phyloP scores from a whole-genome alignment of 2,329 filamentous ascomycete species.

The Coniochaeta sp. region DNA sequence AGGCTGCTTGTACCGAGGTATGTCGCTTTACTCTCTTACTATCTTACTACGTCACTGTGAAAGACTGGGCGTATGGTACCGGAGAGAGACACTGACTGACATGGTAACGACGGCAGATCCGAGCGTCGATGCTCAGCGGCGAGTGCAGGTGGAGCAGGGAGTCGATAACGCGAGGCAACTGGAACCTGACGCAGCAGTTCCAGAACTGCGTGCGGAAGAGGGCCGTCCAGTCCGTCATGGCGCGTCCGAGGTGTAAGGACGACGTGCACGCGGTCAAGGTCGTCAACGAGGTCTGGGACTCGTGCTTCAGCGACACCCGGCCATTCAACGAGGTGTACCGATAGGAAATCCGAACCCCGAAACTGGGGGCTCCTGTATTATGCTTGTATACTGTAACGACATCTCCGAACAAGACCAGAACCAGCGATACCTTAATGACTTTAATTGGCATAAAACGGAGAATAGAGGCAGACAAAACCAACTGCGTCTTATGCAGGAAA shows the following conservation, averaged over 20 bases:
- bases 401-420: background rate
- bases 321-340: conserved; percentile 97
- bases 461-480: conserved; percentile 1
- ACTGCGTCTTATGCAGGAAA: background rate
- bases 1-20: conserved; percentile 92
- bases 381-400: conserved; percentile 2
- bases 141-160: conserved; percentile 90
- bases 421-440: background rate
- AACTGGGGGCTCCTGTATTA: background rate
- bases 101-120: conserved; percentile 52
- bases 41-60: background rate
- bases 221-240: conserved; percentile 72
- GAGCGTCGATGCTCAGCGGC: conserved; percentile 84
- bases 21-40: conserved; percentile 13
- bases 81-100: conserved; percentile 8
- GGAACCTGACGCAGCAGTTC: conserved; percentile 84
- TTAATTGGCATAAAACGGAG: background rate
- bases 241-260: conserved; percentile 73
- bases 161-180: conserved; percentile 77
- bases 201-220: conserved; percentile 83
- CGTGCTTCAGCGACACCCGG: conserved; percentile 87
- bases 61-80: background rate
- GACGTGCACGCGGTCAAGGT: conserved; percentile 79
- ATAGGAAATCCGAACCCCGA: too few species aligned
- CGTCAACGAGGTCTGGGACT: conserved; percentile 98